A percentile compares a stretch with the other conserved stretches of the same genome.
phyloP scores from a whole-genome alignment of 192 early-diverging fungal species.

The Physocladia obscura region DNA sequence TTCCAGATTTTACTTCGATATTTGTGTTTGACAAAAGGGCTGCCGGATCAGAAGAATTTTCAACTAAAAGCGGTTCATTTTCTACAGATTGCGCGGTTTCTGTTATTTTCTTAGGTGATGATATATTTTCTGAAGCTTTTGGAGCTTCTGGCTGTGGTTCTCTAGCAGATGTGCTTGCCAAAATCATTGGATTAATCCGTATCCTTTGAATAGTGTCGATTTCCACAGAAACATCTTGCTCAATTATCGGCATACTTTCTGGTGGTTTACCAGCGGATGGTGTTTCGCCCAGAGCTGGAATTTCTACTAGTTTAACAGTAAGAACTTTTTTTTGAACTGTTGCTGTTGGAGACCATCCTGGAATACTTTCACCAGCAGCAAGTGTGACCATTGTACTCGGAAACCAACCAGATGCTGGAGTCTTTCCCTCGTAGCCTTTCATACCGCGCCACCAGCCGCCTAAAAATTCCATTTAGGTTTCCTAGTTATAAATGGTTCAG shows the following conservation, averaged over 20 bases:
- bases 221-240: not conserved
- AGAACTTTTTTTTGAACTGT: constrained; percentile 1
- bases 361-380: constrained; percentile 22
- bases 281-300: no score
- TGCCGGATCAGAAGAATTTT: no score
- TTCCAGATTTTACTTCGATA: no score
- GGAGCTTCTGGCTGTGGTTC: no score
- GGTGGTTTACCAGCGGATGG: no score
- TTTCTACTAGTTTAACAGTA: not conserved
- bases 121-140: no score
- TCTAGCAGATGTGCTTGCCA: no score
- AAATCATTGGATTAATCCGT: no score
- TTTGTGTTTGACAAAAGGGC: no score
- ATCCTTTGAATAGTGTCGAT: not conserved
- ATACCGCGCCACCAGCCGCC: constrained; percentile 59
- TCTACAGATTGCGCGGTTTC: no score
- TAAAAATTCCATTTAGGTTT: not conserved
- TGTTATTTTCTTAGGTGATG: no score
- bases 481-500: not conserved
- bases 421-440: constrained; percentile 45
- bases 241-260: not conserved
- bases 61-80: no score
- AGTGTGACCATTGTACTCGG: constrained; percentile 43
- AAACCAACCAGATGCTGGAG: constrained; percentile 52
- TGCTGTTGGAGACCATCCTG: constrained; percentile 21